These are phyloP conservation scores for Lignosus rhinocerotis DNA, from an alignment of 1,284 basidiomycete genomes.

Conservation along the genomic window DNA sequence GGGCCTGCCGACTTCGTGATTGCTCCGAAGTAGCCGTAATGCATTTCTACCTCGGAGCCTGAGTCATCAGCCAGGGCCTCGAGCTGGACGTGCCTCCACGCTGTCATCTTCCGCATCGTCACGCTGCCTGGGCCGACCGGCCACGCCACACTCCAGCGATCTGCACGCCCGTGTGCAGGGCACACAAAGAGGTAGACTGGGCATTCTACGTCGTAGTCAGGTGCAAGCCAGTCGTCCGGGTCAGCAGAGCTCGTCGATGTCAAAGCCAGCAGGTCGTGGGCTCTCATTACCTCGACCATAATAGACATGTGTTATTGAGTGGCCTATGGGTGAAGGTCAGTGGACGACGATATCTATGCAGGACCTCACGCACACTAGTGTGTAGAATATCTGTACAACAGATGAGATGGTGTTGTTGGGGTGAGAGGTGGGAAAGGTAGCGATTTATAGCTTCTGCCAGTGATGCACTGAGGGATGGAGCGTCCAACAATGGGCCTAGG, in stretches of 20 bases:
- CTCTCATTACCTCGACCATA: constrained; percentile 12
- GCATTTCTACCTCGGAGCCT: constrained; percentile 11
- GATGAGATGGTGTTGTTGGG: too few species aligned
- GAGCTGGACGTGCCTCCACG: constrained; percentile 21
- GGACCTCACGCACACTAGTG: too few species aligned
- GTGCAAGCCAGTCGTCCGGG: constrained; percentile 25
- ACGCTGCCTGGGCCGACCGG: constrained; percentile 5
- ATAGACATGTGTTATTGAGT: not conserved
- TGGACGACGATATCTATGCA: too few species aligned
- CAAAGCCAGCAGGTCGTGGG: constrained; percentile 1
- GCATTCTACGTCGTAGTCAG: constrained; percentile 17
- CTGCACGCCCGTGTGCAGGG: constrained; percentile 1
- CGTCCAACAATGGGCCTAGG: not conserved
- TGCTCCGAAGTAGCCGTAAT: constrained; percentile 20
- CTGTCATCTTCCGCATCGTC: constrained; percentile 1
- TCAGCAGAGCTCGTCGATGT: not conserved
- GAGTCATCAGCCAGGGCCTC: constrained; percentile 16
- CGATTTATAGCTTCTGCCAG: not conserved
- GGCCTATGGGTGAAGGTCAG: not conserved
- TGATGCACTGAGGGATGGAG: not conserved
- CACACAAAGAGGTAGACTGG: constrained; percentile 20
- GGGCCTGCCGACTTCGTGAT: constrained; percentile 21
- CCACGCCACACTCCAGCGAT: constrained; percentile 19
- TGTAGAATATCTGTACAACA: too few species aligned
- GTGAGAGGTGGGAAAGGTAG: too few species aligned